Evolutionary conservation across 2,329 filamentous ascomycete genomes (phyloP), one percentile per base, ranked within the genome.

Genomic region (Magnaporthales sp.): DNA sequence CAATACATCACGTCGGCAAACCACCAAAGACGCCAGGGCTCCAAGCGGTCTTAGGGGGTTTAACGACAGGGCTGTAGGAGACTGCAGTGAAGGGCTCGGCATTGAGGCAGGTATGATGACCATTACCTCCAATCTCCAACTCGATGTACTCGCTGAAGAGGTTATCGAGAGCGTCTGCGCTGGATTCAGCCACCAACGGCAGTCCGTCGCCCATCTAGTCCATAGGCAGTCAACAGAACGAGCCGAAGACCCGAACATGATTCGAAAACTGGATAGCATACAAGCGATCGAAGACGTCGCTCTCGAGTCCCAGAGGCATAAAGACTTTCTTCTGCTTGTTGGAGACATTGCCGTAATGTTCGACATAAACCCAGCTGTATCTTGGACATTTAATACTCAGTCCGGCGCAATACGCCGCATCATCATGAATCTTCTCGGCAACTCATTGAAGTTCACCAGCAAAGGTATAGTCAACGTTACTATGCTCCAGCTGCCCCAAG

Each of bases 351-450:
- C 31, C 31, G 77, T 87, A 32, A 77, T 83, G 27, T 73, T 86
- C 8, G 80, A 85, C 69, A 80, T 86, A 29, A 77, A 80, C 3
- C 31, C 31, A 32, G 31, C 31, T 32, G 31, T 32, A 10, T 32
- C 31, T 76, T 86, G 84, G 82, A 73, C 76, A 2, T 85, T 84
- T 70, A 75, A 77, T 19, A 80, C 82, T 0, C 81, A 86, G 61
- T 78, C 83, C 0, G 84, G 84, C 9, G 75, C 74, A 1, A 68
- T 75, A n/a, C 69, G 74, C 58, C 78, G 83, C 11, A 80, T 87
- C 58, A 75, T 87, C n/a, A 83, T 84, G 80, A 84, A 85, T 63
- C 68, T 85, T 6, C 79, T 84, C 38, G 81, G 83, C 13, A 85
- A 85, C 69, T 78, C 83, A 0, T 76, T 85, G 70, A 85, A 85